Evolutionary conservation across 306 rosid genomes (phyloP).

Genomic region (Cucurbita ficifolia): DNA sequence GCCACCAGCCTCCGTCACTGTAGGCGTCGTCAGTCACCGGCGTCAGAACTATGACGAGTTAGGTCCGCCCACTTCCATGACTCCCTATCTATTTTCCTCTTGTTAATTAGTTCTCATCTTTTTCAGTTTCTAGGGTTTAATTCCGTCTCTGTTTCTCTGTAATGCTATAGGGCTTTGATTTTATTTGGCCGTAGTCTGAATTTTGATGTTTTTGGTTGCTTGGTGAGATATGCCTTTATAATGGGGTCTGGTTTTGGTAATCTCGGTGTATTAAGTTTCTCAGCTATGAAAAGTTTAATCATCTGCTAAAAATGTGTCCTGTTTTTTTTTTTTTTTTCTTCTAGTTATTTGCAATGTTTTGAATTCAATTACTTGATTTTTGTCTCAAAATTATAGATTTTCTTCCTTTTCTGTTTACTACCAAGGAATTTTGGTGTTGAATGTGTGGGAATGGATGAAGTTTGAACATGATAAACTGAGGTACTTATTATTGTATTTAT

Average conservation of each 20-base stretch:
- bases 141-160: background rate
- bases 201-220: background rate
- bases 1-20: conserved; percentile 12
- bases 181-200: background rate
- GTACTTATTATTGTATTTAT: background rate
- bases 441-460: background rate
- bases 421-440: background rate
- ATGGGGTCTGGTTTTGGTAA: too few relatives aligned
- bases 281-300: too few relatives aligned
- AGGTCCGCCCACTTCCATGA: background rate
- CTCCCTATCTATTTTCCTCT: background rate
- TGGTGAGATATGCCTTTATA: background rate
- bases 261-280: too few relatives aligned
- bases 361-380: too few relatives aligned
- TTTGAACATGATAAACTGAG: background rate
- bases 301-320: too few relatives aligned
- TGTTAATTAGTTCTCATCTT: background rate
- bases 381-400: too few relatives aligned
- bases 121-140: conserved; percentile 2
- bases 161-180: background rate
- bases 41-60: background rate
- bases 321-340: too few relatives aligned
- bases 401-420: background rate
- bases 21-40: conserved; percentile 3
- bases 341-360: background rate